Conservation (phyloP, 2,329 filamentous ascomycete genomes). For the Monilinia laxa region DNA sequence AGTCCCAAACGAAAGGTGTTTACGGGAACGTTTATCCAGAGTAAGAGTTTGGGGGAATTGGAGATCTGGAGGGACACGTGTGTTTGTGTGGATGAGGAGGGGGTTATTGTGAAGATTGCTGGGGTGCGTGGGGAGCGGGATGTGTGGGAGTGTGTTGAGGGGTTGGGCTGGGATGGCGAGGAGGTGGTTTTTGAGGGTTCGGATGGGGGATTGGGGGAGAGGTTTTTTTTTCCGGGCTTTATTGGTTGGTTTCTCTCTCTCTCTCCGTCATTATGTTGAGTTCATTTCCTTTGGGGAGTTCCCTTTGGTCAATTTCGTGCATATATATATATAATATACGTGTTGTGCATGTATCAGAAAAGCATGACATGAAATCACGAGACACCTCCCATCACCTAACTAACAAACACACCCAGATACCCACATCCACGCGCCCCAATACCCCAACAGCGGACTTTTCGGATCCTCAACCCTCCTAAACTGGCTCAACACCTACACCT, state of each 20-base stretch:
- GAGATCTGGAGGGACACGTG: conserved; percentile 49
- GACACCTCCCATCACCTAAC: neutral
- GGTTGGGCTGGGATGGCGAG: conserved; percentile 40
- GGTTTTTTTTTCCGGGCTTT: conserved; percentile 84
- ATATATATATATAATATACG: neutral
- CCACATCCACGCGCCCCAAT: conserved; percentile 92
- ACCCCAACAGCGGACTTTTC: conserved; percentile 91
- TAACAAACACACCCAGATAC: conserved; percentile 61
- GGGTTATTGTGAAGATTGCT: conserved; percentile 47
- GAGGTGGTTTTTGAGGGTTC: conserved; percentile 31
- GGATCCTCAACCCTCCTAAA: conserved; percentile 89
- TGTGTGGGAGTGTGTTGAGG: conserved; percentile 35
- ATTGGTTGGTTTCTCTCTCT: conserved; percentile 53
- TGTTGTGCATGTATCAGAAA: neutral
- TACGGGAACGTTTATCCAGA: conserved; percentile 62
- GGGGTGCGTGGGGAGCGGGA: conserved; percentile 30
- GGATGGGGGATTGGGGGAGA: conserved; percentile 44
- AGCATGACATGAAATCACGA: neutral
- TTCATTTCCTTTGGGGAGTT: neutral
- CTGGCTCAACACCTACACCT: conserved; percentile 94
- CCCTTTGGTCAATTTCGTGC: neutral
- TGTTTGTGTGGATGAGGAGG: conserved; percentile 53
- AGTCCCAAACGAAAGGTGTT: conserved; percentile 46
- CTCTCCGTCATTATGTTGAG: neutral
- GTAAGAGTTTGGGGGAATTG: conserved; percentile 47